A percentile compares a stretch with the other conserved stretches of the same genome.
These are phyloP conservation scores for Persicaria tinctoria DNA, from an alignment of 148 eudicot species.

Conservation along the genomic window DNA sequence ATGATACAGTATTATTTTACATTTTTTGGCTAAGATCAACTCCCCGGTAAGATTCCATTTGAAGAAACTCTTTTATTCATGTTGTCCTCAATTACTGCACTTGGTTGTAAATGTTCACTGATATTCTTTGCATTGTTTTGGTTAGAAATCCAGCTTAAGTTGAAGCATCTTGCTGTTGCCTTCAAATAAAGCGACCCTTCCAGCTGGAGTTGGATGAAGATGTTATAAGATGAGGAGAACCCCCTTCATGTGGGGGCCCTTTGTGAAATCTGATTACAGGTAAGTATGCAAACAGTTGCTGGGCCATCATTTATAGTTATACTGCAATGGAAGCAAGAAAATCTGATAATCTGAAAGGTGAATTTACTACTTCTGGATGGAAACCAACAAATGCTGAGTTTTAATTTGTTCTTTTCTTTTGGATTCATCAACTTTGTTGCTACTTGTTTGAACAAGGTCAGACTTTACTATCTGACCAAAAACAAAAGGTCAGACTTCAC, in stretches of 20 bases:
- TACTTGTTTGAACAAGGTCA: conserved; percentile 9
- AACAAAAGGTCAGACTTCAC: conserved; percentile 4
- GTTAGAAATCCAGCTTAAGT: neutral
- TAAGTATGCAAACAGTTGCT: neutral
- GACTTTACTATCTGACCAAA: neutral
- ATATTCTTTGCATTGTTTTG: neutral
- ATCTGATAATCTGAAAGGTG: conserved; percentile 7
- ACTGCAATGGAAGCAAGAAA: conserved; percentile 6
- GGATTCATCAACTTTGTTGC: neutral
- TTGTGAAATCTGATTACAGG: conserved; percentile 1
- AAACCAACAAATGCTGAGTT: conserved; percentile 8
- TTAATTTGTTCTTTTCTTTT: conserved; percentile 8
- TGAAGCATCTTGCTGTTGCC: neutral
- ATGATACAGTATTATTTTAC: neutral
- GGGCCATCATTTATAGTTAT: conserved; percentile 10
- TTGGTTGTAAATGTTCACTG: conserved; percentile 1
- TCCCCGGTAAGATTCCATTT: neutral
- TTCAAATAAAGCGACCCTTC: conserved; percentile 4
- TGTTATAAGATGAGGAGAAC: neutral
- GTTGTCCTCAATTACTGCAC: neutral
- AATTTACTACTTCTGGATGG: conserved; percentile 8
- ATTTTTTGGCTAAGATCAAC: neutral
- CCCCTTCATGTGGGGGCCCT: conserved; percentile 2
- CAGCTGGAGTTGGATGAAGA: neutral
- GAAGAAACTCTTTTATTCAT: conserved; percentile 3